Evolutionary conservation across 2,329 filamentous ascomycete genomes (phyloP), one percentile per base, ranked within the genome.

Genomic region (Aspergillus arachidicola): DNA sequence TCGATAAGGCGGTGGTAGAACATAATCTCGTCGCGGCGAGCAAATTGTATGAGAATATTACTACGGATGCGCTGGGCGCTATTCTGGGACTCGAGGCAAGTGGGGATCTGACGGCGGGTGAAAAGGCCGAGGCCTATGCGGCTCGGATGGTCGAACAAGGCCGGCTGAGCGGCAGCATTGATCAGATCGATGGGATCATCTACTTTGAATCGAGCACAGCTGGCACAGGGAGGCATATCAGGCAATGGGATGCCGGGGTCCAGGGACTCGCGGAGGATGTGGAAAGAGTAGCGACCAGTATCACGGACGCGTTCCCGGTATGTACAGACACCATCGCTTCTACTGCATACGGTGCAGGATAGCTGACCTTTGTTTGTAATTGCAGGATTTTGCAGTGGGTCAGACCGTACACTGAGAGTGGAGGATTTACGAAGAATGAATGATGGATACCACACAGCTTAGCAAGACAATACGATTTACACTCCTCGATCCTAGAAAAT

Each of bases 91-190:
- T 97, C 5, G 87, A 92, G 60, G 73, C 71, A 30, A 76, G 73
- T 19, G 75, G 72, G 16, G 78, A 82, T 45, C 67, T 79, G 5
- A 80, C 79, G 2, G 80, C 79, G 63, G 87, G 87, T 0, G 91
- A 91, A 58, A 91, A 89, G 76, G 94, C 94, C 4, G 95, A 99
- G 82, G 89, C 91, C 63, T 97, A 95, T 59, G 95, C 94, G 14
- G 93, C 94, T 5, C 86, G 88, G 70, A 99, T 99, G 95, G 92
- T 99, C 71, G 94, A 98, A 82, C 94, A 97, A 78, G 93, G 92
- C 11, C 88, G 95, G 36, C 80, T 99, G 58, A 87, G 90, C 3
- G 95, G 94, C 9, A 89, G 90, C 62, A 98, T 99, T 72, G 94
- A 99, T 78, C 95, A 99, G 82, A 94, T 99, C 62, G 92, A 93